These are phyloP conservation scores for Mediolabrus comicus DNA, from an alignment of 108 stramenopile species.

Conservation along the genomic window DNA sequence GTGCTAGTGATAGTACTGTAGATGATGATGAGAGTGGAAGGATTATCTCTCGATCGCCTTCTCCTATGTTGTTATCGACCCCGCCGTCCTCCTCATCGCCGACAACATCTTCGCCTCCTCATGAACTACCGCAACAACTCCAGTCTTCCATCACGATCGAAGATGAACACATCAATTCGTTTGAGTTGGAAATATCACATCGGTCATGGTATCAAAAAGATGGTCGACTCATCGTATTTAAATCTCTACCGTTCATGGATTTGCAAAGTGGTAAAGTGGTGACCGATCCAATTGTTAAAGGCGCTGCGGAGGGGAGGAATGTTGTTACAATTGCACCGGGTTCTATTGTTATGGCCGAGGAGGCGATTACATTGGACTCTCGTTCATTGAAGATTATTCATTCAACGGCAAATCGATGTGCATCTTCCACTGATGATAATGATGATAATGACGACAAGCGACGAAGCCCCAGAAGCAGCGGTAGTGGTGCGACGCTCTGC, in stretches of 20 bases:
- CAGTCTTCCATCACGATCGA: neutral
- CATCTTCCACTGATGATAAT: neutral
- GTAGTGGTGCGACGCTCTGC: slow-evolving; percentile 11
- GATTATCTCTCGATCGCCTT: too few species aligned
- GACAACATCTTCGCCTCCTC: neutral
- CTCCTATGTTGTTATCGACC: too few species aligned
- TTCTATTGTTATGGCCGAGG: slow-evolving; percentile 47
- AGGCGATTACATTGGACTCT: slow-evolving; percentile 44
- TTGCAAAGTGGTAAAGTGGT: slow-evolving; percentile 7
- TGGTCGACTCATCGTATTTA: slow-evolving; percentile 40
- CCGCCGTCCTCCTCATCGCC: slow-evolving; percentile 1
- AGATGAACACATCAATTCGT: neutral
- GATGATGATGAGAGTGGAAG: neutral
- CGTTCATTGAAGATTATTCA: slow-evolving; percentile 26
- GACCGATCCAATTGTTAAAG: neutral
- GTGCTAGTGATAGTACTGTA: neutral
- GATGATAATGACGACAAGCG: neutral
- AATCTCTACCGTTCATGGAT: slow-evolving; percentile 34
- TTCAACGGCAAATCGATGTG: too few species aligned
- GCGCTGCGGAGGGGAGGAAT: neutral
- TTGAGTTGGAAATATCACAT: slow-evolving; percentile 13
- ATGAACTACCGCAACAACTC: neutral
- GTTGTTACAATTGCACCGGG: slow-evolving; percentile 58
- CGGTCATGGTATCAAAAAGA: slow-evolving; percentile 47
- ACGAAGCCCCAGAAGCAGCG: neutral